Conservation (phyloP, 2,329 filamentous ascomycete species). For the Ophiocordyceps robertsii region DNA sequence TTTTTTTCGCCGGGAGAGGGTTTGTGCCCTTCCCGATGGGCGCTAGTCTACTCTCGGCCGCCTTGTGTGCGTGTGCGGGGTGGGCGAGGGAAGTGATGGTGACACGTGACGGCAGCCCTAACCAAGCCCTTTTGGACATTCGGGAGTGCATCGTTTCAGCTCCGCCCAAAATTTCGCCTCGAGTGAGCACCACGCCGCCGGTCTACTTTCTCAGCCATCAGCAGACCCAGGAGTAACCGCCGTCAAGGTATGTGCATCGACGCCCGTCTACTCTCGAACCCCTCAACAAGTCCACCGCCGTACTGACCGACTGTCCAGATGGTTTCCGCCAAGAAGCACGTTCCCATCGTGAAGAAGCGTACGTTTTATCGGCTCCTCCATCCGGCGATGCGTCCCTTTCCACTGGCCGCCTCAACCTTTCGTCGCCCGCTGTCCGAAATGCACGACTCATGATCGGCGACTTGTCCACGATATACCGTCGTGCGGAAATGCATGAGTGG, state of each 20-base stretch:
- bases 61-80: neutral
- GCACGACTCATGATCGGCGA: too few species aligned
- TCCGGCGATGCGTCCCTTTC: neutral
- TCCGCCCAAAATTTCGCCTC: slow-evolving; percentile 21
- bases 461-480: too few species aligned
- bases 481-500: too few species aligned
- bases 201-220: slow-evolving; percentile 20
- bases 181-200: slow-evolving; percentile 19
- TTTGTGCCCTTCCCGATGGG: slow-evolving; percentile 17
- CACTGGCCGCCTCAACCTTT: neutral
- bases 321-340: slow-evolving; percentile 98
- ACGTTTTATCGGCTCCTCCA: slow-evolving; percentile 35
- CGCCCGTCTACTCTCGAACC: neutral
- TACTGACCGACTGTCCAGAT: slow-evolving; percentile 46
- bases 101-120: slow-evolving; percentile 20
- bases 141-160: slow-evolving; percentile 12
- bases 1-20: slow-evolving; percentile 15
- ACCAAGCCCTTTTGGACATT: slow-evolving; percentile 19
- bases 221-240: slow-evolving; percentile 21
- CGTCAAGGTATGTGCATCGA: slow-evolving; percentile 23
- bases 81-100: neutral
- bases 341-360: slow-evolving; percentile 99
- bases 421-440: too few species aligned
- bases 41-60: slow-evolving; percentile 12
- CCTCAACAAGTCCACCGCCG: slow-evolving; percentile 2